Conservation (phyloP, 2,329 filamentous ascomycete species). For the Cladosporium sp. region DNA sequence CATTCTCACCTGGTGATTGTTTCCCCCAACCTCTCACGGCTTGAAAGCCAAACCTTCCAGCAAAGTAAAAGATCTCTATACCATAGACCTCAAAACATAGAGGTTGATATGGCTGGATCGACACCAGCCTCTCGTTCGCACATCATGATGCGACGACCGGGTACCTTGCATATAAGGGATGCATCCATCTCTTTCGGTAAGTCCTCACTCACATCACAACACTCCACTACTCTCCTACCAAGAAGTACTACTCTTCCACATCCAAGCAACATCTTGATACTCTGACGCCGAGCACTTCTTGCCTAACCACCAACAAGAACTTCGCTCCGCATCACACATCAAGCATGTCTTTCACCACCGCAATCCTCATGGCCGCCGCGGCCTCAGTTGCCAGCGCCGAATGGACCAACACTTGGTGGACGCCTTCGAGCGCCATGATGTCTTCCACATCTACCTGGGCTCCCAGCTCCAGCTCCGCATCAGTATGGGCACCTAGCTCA, state of each 20-base stretch:
- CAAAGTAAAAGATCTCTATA: neutral
- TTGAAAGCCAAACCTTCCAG: constrained; percentile 3
- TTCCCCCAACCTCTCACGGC: no score
- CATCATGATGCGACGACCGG: neutral
- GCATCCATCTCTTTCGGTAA: constrained; percentile 1
- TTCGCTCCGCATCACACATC: constrained; percentile 7
- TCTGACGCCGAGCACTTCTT: constrained; percentile 9
- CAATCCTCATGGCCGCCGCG: constrained; percentile 1
- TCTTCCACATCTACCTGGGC: constrained; percentile 1
- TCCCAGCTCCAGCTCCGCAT: neutral
- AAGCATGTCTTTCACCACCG: constrained; percentile 12
- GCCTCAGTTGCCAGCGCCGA: constrained; percentile 2
- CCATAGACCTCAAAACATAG: constrained; percentile 4
- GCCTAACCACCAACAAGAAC: neutral
- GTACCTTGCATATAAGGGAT: constrained; percentile 12
- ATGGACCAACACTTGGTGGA: constrained; percentile 12
- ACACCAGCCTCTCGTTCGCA: constrained; percentile 10
- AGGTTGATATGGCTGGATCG: constrained; percentile 7
- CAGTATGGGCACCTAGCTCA: constrained; percentile 6
- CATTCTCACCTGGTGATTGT: no score
- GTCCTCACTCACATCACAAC: constrained; percentile 3
- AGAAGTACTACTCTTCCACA: neutral
- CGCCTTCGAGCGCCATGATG: constrained; percentile 2
- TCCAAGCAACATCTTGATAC: constrained; percentile 7
- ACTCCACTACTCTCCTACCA: neutral